Evolutionary conservation across 177 flowering plant species (phyloP), one percentile per base, ranked within the genome.

Genomic region (Vitis hybrid): DNA sequence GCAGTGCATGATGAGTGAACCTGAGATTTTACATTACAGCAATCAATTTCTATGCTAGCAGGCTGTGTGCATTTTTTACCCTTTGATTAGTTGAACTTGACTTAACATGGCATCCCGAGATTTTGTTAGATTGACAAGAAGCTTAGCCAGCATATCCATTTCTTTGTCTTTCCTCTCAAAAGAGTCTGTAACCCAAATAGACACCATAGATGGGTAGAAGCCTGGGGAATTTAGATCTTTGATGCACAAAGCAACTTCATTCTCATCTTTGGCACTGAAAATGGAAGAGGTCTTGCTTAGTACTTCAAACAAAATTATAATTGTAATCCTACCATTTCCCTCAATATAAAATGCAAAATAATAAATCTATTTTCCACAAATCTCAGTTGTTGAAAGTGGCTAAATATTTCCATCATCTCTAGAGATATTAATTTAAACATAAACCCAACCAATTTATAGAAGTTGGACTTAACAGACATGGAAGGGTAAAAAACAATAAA

Each of bases 101-200:
- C 58, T 89, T 56, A 95, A 70, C 56, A 80, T 62, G 71, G 76
- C 73, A 65, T 90, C 92, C 55, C 19, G 79, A 63, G 91, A 76
- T 65, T 75, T 88, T 60, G 84, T 17, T 18, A 93, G 94, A 68
- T 75, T 83, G 19, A 90, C 83, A 0, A 95, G 93, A 70, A 95
- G 97, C 76, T 80, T 87, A 6, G 94, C 85, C 70, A 95, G 75
- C 13, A 84, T 81, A 74, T 86, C 94, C 77, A 97, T 85, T 59
- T 95, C 97, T 77, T 69, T 70, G 75, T 91, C 97, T 75, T 93
- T 93, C 73, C 94, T 80, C 83, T 95, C 99, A 77, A 95, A 95
- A 6, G 99, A 94, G 73, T 95, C 95, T 2, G 80, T 81, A 26
- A 95, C 86, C 99, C 99, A 96, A 13, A 90, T 75, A 51, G 96